Conservation (phyloP, 1,284 basidiomycete genomes). For the Cryptococcus sp. region DNA sequence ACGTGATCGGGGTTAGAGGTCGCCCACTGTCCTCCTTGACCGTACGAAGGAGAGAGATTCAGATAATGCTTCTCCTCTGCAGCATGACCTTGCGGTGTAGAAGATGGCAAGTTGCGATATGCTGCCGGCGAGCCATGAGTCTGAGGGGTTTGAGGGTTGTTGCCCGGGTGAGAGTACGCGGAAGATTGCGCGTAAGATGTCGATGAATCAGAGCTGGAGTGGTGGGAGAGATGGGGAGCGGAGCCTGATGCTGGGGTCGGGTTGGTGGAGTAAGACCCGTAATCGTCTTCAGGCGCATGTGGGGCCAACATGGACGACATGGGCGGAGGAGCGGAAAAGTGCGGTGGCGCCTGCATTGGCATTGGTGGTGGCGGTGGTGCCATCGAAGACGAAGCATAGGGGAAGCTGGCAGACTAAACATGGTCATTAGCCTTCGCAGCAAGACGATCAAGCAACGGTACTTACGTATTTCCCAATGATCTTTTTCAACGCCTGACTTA, state of each 20-base stretch:
- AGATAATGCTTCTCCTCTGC: constrained; percentile 17
- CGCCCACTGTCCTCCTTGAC: constrained; percentile 6
- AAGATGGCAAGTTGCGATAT: constrained; percentile 2
- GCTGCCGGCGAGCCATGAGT: constrained; percentile 10
- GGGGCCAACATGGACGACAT: constrained; percentile 16
- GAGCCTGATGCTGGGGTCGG: constrained; percentile 16
- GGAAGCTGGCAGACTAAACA: constrained; percentile 32
- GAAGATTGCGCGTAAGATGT: constrained; percentile 15
- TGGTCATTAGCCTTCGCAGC: not conserved
- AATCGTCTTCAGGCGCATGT: constrained; percentile 10
- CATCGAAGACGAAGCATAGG: constrained; percentile 14
- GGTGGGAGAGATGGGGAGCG: constrained; percentile 20
- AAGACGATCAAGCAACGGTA: constrained; percentile 25
- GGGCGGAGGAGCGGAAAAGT: constrained; percentile 14
- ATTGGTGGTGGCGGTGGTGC: constrained; percentile 13
- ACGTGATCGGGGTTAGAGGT: constrained; percentile 5
- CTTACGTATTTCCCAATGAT: constrained; percentile 92
- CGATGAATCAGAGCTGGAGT: constrained; percentile 23
- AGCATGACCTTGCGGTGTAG: constrained; percentile 7
- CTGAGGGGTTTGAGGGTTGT: constrained; percentile 6
- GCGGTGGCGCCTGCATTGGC: constrained; percentile 2
- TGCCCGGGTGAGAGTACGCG: constrained; percentile 2
- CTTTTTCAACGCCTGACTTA: constrained; percentile 81
- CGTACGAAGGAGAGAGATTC: constrained; percentile 15
- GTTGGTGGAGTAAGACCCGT: constrained; percentile 4